Base-by-base conservation (phyloP, 441 rosid species). In the Eruca vesicaria region DNA sequence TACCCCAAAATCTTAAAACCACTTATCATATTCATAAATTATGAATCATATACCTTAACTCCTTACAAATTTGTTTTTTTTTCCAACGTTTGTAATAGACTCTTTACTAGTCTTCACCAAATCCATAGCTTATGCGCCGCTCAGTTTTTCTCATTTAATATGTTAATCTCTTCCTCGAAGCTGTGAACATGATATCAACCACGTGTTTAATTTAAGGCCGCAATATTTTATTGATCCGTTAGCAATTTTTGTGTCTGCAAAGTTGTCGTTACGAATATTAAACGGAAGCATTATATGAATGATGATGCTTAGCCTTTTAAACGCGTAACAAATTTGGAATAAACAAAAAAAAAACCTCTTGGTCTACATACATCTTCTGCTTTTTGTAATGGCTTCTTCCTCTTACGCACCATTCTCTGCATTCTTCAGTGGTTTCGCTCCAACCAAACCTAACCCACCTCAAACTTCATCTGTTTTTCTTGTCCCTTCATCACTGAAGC, bases 401-500 rank as follows among this genome's bases (percentile, higher is more conserved):
- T 76, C 84, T 26, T 55, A n/a, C 52, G 75, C 83, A 14, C 26
- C 80, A 63, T 76, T 81, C 63, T 66, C 79, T 36, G 26, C 77
- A 2, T 53, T 83, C 57, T 43, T 76, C n/a, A 71, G 35, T 50
- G 75, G 79, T 75, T 81, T 75, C 10, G 3, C 45, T 36, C 57
- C 56, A 68, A 68, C 66, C 74, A 79, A 76, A 78, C 56, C 64
- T 1, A 77, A 50, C 38, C 63, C 62, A 4, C 52, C 67, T 76
- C 60, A 74, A 11, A 80, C 76, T 72, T 69, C 89, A 32, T 74
- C 82, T 66, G 75, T 80, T 74, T 72, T 63, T 66, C 60, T 53
- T 45, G 35, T 58, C 53, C 81, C 85, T 29, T 67, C 89, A 14
- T 29, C 38, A 56, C 66, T 35, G 11, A 48, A 48, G 7, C 82